Conservation (phyloP, 2,329 filamentous ascomycete species). For the Calycina herbarum region DNA sequence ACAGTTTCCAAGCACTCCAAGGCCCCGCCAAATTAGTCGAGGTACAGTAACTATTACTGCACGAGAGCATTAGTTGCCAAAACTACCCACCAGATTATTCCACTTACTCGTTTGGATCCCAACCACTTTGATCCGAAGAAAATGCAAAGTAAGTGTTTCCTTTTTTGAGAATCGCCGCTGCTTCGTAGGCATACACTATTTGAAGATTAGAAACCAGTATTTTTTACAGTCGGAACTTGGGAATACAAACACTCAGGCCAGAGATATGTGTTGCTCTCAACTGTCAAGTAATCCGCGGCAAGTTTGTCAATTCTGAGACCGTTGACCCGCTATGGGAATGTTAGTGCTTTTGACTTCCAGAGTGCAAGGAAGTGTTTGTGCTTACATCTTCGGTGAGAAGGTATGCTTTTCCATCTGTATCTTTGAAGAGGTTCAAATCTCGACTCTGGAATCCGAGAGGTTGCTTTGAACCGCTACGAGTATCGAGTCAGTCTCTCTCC, state of each 20-base stretch:
- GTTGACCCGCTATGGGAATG: slow-evolving; percentile 48
- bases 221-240: background rate
- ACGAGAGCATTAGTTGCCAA: background rate
- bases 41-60: slow-evolving; percentile 59
- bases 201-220: slow-evolving; percentile 33
- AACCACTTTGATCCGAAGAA: slow-evolving; percentile 54
- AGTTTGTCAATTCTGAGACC: slow-evolving; percentile 59
- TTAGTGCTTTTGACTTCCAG: slow-evolving; percentile 47
- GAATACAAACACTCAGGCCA: background rate
- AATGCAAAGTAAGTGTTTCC: slow-evolving; percentile 65
- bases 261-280: slow-evolving; percentile 1
- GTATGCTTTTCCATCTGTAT: slow-evolving; percentile 61
- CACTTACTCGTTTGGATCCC: slow-evolving; percentile 16
- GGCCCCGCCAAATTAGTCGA: slow-evolving; percentile 57
- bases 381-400: slow-evolving; percentile 62
- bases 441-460: slow-evolving; percentile 37
- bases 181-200: slow-evolving; percentile 52
- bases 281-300: slow-evolving; percentile 50
- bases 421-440: slow-evolving; percentile 41
- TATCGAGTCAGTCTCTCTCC: background rate
- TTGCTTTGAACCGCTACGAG: slow-evolving; percentile 32
- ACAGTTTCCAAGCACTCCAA: slow-evolving; percentile 61
- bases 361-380: slow-evolving; percentile 36
- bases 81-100: background rate
- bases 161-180: slow-evolving; percentile 63